A percentile compares a stretch with the other conserved stretches of the same genome.
Conservation (phyloP, 176 grass and related monocot species). For the Carex pumila region DNA sequence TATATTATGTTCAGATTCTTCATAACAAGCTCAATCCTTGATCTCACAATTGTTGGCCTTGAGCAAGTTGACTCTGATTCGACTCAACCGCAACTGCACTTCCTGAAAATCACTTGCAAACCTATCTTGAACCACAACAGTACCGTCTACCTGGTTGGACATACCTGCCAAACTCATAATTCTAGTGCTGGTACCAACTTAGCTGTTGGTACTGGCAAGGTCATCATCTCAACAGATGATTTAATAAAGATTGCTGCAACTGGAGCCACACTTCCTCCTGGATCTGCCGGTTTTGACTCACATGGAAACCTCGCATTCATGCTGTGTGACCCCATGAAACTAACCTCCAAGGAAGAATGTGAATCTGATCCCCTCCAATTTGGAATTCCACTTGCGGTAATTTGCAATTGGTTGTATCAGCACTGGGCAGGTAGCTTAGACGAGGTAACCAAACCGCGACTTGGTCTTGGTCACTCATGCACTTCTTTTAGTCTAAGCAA, state of each 20-base stretch:
- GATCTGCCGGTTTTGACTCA: slow-evolving; percentile 81
- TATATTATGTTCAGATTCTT: slow-evolving; percentile 59
- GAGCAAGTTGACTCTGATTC: slow-evolving; percentile 58
- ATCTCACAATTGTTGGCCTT: slow-evolving; percentile 87
- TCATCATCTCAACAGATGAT: slow-evolving; percentile 77
- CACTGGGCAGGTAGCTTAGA: slow-evolving; percentile 88
- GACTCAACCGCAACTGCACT: slow-evolving; percentile 38
- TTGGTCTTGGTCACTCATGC: slow-evolving; percentile 57
- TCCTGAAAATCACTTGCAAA: slow-evolving; percentile 69
- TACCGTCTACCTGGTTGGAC: slow-evolving; percentile 67
- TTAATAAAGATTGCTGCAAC: slow-evolving; percentile 61
- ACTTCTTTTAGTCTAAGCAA: slow-evolving; percentile 45
- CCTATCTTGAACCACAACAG: slow-evolving; percentile 65
- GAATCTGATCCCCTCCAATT: slow-evolving; percentile 51
- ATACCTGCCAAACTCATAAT: slow-evolving; percentile 38
- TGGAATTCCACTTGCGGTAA: slow-evolving; percentile 66
- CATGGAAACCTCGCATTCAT: slow-evolving; percentile 90
- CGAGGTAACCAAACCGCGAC: slow-evolving; percentile 80
- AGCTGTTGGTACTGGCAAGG: slow-evolving; percentile 65
- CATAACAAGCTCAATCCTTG: slow-evolving; percentile 83
- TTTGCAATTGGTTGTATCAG: slow-evolving; percentile 91
- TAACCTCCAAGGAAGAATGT: slow-evolving; percentile 78
- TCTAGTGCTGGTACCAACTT: slow-evolving; percentile 19
- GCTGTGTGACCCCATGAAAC: slow-evolving; percentile 94
- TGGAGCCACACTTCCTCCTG: slow-evolving; percentile 60